Conservation (phyloP, 257 asterid species). For the Pogostemon cablin region DNA sequence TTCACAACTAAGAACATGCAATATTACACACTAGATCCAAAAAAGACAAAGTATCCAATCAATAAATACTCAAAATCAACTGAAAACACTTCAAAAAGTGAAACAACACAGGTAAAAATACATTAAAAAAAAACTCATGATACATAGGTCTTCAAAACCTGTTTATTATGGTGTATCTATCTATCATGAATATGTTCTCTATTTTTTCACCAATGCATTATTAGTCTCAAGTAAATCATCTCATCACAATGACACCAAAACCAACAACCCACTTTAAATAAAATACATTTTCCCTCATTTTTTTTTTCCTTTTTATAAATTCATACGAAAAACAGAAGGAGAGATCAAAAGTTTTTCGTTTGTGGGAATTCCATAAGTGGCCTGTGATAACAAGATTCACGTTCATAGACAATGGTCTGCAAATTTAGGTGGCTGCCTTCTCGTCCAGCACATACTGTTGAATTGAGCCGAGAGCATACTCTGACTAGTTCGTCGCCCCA, state of each 20-base stretch:
- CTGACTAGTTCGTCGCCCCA: slow-evolving; percentile 30
- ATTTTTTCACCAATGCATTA: slow-evolving; percentile 21
- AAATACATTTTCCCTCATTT: slow-evolving; percentile 16
- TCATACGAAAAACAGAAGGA: neutral
- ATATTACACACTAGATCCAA: neutral
- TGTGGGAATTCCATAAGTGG: slow-evolving; percentile 35
- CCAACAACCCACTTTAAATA: slow-evolving; percentile 27
- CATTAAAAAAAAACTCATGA: slow-evolving; percentile 18
- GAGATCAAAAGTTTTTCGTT: neutral
- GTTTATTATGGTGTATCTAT: slow-evolving; percentile 27
- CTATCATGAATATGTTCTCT: neutral
- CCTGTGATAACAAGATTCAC: slow-evolving; percentile 24
- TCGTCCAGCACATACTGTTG: slow-evolving; percentile 48
- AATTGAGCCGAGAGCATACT: slow-evolving; percentile 46
- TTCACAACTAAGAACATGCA: too few species aligned
- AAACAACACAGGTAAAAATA: slow-evolving; percentile 10
- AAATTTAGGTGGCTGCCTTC: slow-evolving; percentile 38
- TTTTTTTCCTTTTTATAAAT: neutral
- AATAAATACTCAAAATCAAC: neutral
- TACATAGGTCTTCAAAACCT: neutral
- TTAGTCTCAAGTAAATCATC: slow-evolving; percentile 29
- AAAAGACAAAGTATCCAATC: neutral
- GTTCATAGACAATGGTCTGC: neutral
- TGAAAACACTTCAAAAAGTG: neutral
- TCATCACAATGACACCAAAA: slow-evolving; percentile 37